phyloP scores from a whole-genome alignment of 805 yeast species.

The Candida ortonii region DNA sequence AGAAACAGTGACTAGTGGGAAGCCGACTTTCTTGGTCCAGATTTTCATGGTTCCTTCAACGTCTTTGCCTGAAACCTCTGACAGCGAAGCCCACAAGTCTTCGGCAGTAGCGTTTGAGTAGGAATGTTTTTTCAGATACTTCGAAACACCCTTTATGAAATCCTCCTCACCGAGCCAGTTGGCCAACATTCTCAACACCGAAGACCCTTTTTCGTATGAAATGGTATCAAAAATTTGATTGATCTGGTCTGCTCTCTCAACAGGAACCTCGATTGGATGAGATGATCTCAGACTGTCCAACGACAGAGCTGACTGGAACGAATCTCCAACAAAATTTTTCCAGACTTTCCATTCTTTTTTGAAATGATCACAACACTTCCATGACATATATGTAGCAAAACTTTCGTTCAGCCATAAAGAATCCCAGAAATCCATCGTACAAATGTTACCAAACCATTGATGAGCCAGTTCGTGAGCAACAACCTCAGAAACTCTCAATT shows the following conservation, averaged over 20 bases:
- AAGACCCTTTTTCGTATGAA: slow-evolving; percentile 79
- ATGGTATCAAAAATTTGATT: slow-evolving; percentile 82
- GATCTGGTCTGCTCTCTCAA: slow-evolving; percentile 74
- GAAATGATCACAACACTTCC: slow-evolving; percentile 63
- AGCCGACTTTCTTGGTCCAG: slow-evolving; percentile 77
- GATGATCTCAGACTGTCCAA: slow-evolving; percentile 63
- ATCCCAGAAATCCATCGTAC: slow-evolving; percentile 94
- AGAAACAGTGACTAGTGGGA: slow-evolving; percentile 61
- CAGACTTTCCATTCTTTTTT: slow-evolving; percentile 83
- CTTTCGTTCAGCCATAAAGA: slow-evolving; percentile 89
- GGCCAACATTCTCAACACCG: slow-evolving; percentile 73
- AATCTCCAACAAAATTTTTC: slow-evolving; percentile 54
- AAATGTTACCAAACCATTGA: slow-evolving; percentile 90
- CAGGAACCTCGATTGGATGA: slow-evolving; percentile 86
- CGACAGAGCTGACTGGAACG: slow-evolving; percentile 50
- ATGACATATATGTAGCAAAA: slow-evolving; percentile 86
- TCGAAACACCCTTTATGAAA: slow-evolving; percentile 72
- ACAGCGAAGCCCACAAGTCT: slow-evolving; percentile 68
- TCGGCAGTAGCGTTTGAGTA: slow-evolving; percentile 70
- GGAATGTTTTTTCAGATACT: slow-evolving; percentile 60
- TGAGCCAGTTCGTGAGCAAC: slow-evolving; percentile 89
- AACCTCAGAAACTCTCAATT: slow-evolving; percentile 76
- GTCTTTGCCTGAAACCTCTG: slow-evolving; percentile 65
- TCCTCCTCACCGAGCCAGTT: slow-evolving; percentile 65
- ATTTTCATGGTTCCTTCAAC: slow-evolving; percentile 59